Conservation (phyloP, 495 filamentous ascomycete species). For the Penicillium arizonense region DNA sequence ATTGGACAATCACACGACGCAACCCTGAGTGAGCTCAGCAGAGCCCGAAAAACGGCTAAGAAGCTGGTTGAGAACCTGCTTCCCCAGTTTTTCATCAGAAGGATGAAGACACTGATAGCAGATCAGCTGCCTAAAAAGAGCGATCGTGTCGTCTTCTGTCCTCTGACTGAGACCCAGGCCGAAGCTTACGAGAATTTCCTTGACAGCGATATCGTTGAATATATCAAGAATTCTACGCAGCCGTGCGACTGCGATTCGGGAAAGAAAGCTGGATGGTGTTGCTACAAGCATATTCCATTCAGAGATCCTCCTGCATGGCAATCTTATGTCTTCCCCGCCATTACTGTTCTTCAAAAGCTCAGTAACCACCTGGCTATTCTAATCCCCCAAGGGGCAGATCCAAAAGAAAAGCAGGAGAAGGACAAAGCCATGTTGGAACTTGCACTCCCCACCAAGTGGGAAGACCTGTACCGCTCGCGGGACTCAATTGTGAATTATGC, state of each 20-base stretch:
- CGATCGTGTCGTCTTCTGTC: constrained; percentile 94
- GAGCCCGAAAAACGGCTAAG: constrained; percentile 77
- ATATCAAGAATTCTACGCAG: constrained; percentile 66
- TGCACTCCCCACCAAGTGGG: constrained; percentile 75
- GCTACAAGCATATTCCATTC: constrained; percentile 55
- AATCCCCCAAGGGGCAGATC: constrained; percentile 68
- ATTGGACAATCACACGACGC: constrained; percentile 91
- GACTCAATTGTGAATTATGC: constrained; percentile 81
- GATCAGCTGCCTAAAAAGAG: constrained; percentile 95
- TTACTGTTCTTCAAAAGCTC: constrained; percentile 78
- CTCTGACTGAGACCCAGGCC: constrained; percentile 76
- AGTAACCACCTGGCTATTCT: constrained; percentile 90
- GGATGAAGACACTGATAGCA: constrained; percentile 91
- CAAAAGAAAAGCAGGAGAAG: constrained; percentile 73
- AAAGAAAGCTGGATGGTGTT: constrained; percentile 82
- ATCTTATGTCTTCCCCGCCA: constrained; percentile 79
- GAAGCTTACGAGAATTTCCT: constrained; percentile 84
- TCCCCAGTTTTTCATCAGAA: constrained; percentile 86
- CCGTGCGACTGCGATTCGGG: constrained; percentile 67
- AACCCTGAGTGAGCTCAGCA: constrained; percentile 77
- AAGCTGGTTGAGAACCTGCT: constrained; percentile 85
- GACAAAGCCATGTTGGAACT: constrained; percentile 76
- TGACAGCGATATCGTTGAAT: constrained; percentile 65
- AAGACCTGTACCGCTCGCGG: constrained; percentile 67
- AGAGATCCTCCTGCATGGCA: constrained; percentile 62